Conservation (phyloP, 2,329 filamentous ascomycete genomes). For the Penicillium expansum region DNA sequence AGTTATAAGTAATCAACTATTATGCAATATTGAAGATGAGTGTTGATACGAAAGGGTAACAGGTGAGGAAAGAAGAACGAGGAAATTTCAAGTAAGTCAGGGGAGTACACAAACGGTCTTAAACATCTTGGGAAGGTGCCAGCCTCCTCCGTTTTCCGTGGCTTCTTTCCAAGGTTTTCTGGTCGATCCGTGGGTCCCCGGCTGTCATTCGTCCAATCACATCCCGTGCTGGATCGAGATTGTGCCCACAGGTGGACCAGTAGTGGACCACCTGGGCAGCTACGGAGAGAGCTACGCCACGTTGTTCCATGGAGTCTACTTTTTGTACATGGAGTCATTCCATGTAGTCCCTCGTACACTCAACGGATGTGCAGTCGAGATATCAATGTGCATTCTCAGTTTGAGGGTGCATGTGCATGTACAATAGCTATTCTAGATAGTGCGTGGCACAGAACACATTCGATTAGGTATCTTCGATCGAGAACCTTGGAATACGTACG, state of each 20-base stretch:
- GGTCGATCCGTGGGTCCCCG: constrained; percentile 16
- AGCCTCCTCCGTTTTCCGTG: constrained; percentile 24
- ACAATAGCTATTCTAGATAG: background rate
- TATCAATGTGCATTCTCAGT: background rate
- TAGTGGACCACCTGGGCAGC: background rate
- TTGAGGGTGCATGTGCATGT: background rate
- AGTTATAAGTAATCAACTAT: background rate
- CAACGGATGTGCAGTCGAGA: background rate
- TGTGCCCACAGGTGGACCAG: background rate
- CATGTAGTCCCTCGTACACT: background rate
- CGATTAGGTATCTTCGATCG: background rate
- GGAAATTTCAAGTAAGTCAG: background rate
- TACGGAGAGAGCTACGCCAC: background rate
- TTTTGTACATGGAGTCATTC: background rate
- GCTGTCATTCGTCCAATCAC: constrained; percentile 12
- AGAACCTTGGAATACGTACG: background rate
- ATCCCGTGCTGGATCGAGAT: background rate
- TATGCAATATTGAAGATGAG: constrained; percentile 4
- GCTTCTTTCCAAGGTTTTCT: constrained; percentile 11
- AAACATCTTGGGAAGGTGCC: constrained; percentile 14
- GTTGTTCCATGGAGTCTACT: background rate
- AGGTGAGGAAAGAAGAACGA: constrained; percentile 1
- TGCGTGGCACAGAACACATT: background rate
- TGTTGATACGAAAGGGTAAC: background rate
- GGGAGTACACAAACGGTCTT: constrained; percentile 1